These are phyloP conservation scores for Blastocystis sp. DNA, from an alignment of 352 stramenopile genomes.

Conservation along the genomic window DNA sequence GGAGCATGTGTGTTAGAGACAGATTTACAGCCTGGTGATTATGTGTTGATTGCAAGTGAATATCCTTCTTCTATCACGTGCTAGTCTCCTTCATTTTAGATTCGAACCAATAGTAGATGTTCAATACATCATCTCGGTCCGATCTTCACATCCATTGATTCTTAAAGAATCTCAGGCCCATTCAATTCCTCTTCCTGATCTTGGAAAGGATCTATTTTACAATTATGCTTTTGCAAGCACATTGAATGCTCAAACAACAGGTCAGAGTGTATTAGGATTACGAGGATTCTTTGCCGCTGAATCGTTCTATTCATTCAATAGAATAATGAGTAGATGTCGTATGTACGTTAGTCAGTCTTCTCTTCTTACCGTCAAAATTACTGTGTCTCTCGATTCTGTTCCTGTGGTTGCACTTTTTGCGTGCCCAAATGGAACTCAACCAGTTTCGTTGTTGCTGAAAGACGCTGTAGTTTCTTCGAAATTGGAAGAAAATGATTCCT, in stretches of 20 bases:
- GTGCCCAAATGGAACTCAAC: background rate
- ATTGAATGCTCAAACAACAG: background rate
- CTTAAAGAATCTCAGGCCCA: background rate
- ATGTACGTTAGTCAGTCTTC: background rate
- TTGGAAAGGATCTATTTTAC: background rate
- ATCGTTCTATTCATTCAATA: background rate
- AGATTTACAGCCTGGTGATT: background rate
- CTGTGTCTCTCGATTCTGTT: conserved; percentile 3
- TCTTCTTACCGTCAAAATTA: background rate
- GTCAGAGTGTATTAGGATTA: background rate
- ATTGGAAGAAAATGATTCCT: background rate
- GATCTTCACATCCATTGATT: background rate
- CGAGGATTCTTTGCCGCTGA: background rate
- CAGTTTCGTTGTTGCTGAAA: background rate
- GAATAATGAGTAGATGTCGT: background rate
- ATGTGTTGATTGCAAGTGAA: conserved; percentile 7
- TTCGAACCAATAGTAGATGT: background rate
- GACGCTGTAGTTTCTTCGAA: conserved; percentile 1
- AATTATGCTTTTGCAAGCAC: background rate
- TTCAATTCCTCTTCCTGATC: background rate
- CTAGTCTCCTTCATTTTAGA: background rate
- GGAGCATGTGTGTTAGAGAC: background rate
- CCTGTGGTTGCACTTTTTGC: conserved; percentile 12
- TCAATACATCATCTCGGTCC: background rate
- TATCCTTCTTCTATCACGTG: background rate